Percentiles rank a stretch among this genome's conserved stretches.
Evolutionary conservation across 2,329 filamentous ascomycete genomes (phyloP).

Genomic region (Thermothelomyces thermophilus): DNA sequence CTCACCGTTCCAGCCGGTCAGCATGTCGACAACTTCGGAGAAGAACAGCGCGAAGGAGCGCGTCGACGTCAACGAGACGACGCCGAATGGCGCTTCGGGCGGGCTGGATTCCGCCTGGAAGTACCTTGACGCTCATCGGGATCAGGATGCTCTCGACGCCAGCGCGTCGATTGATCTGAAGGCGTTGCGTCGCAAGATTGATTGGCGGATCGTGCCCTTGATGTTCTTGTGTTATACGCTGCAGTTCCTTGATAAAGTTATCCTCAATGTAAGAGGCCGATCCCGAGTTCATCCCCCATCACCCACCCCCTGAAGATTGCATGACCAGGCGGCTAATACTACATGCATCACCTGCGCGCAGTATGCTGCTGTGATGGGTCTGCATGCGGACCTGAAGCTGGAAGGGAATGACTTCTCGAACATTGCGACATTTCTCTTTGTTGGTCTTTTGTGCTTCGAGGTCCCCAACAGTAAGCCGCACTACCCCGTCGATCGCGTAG

Average conservation of each 20-base stretch:
- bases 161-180: slow-evolving; percentile 34
- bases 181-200: slow-evolving; percentile 48
- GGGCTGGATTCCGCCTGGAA: slow-evolving; percentile 41
- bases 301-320: neutral
- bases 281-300: neutral
- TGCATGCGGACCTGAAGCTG: slow-evolving; percentile 48
- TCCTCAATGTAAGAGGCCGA: slow-evolving; percentile 47
- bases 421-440: slow-evolving; percentile 56
- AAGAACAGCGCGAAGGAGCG: slow-evolving; percentile 16
- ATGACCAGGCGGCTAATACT: slow-evolving; percentile 8
- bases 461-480: slow-evolving; percentile 46
- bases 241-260: slow-evolving; percentile 59
- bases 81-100: slow-evolving; percentile 12
- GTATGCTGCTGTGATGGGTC: slow-evolving; percentile 62
- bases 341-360: slow-evolving; percentile 25
- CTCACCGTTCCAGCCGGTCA: neutral
- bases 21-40: slow-evolving; percentile 19
- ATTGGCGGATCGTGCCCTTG: slow-evolving; percentile 52
- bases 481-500: neutral
- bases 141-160: slow-evolving; percentile 25
- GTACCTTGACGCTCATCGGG: slow-evolving; percentile 38
- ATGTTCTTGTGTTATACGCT: slow-evolving; percentile 58
- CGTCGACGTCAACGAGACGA: slow-evolving; percentile 11
- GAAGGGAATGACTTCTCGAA: slow-evolving; percentile 56
- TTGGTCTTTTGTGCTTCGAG: slow-evolving; percentile 53